Percentiles rank a stretch among this genome's conserved stretches.
These are phyloP conservation scores for Diplocarpon rosae DNA, from an alignment of 2,329 filamentous ascomycete genomes.

Conservation along the genomic window DNA sequence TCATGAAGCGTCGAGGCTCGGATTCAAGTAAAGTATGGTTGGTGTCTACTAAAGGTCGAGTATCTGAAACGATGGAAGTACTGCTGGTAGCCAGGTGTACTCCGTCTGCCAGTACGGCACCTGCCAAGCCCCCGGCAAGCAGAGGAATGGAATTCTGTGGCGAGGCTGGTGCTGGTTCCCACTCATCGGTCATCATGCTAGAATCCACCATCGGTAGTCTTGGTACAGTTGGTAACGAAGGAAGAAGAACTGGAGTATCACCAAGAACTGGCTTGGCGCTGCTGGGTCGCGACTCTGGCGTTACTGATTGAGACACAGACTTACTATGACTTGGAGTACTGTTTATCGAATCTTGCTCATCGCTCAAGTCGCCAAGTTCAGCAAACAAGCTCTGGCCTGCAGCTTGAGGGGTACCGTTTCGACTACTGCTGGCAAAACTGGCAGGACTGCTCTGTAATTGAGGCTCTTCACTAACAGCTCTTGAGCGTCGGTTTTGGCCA, in stretches of 20 bases:
- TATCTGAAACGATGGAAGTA: conserved; percentile 6
- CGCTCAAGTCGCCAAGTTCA: conserved; percentile 75
- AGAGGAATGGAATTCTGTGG: conserved; percentile 16
- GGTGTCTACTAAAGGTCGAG: no score
- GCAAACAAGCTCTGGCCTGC: conserved; percentile 74
- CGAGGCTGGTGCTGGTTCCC: conserved; percentile 30
- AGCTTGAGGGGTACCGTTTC: conserved; percentile 37
- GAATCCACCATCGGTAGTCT: conserved; percentile 46
- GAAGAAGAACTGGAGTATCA: conserved; percentile 31
- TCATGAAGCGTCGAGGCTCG: conserved; percentile 11
- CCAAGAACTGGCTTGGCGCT: conserved; percentile 20
- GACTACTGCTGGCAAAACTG: conserved; percentile 41
- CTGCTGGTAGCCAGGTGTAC: no score
- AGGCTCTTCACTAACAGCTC: conserved; percentile 49
- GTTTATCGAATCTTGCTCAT: conserved; percentile 52
- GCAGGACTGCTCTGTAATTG: conserved; percentile 47
- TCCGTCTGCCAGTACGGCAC: conserved; percentile 4
- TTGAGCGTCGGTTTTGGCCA: conserved; percentile 47
- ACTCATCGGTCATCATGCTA: conserved; percentile 49
- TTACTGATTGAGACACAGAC: conserved; percentile 33
- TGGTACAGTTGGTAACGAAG: conserved; percentile 39
- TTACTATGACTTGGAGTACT: conserved; percentile 43
- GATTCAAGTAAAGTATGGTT: conserved; percentile 11
- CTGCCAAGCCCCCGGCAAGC: conserved; percentile 12
- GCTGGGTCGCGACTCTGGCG: conserved; percentile 29